Percentiles rank a stretch among this genome's conserved stretches.
Evolutionary conservation across 2,329 filamentous ascomycete genomes (phyloP).

Genomic region (Xylariomycetidae sp.): DNA sequence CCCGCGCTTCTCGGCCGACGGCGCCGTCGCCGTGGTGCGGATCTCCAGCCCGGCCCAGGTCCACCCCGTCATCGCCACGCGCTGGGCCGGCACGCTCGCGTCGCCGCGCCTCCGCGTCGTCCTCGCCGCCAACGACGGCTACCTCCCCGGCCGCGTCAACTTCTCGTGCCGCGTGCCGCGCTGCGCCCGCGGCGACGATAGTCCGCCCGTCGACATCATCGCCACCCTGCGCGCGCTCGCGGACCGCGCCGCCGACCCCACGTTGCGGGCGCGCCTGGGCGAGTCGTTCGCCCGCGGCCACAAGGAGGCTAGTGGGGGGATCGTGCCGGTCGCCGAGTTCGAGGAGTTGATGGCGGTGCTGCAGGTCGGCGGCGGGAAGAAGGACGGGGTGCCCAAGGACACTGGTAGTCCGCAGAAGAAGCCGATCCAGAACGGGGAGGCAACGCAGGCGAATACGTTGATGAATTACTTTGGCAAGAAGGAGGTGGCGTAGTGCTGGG

Average conservation of each 20-base stretch:
- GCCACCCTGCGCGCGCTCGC: slow-evolving; percentile 48
- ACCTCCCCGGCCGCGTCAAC: slow-evolving; percentile 56
- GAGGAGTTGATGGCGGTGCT: slow-evolving; percentile 57
- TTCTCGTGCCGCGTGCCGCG: slow-evolving; percentile 60
- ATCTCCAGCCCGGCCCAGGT: slow-evolving; percentile 57
- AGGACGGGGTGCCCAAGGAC: slow-evolving; percentile 33
- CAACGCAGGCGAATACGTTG: slow-evolving; percentile 44
- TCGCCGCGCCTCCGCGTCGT: slow-evolving; percentile 56
- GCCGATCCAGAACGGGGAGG: slow-evolving; percentile 15
- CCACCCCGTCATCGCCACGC: slow-evolving; percentile 60
- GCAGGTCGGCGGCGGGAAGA: slow-evolving; percentile 54
- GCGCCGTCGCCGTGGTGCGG: slow-evolving; percentile 55
- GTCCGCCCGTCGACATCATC: slow-evolving; percentile 59
- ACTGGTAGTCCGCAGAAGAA: slow-evolving; percentile 25
- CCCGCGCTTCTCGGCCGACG: slow-evolving; percentile 58
- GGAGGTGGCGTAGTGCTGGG: slow-evolving; percentile 6
- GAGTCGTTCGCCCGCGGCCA: slow-evolving; percentile 61
- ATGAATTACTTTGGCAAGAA: slow-evolving; percentile 48
- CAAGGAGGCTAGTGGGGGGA: slow-evolving; percentile 61
- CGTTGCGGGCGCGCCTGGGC: slow-evolving; percentile 44
- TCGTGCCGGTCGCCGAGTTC: slow-evolving; percentile 54
- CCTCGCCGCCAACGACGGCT: slow-evolving; percentile 62
- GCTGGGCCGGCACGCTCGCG: slow-evolving; percentile 57
- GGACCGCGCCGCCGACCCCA: slow-evolving; percentile 31
- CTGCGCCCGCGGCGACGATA: slow-evolving; percentile 45